Evolutionary conservation across 139 green algal species (phyloP), one percentile per base, ranked within the genome.

Genomic region (Tetradesmus obliquus): DNA sequence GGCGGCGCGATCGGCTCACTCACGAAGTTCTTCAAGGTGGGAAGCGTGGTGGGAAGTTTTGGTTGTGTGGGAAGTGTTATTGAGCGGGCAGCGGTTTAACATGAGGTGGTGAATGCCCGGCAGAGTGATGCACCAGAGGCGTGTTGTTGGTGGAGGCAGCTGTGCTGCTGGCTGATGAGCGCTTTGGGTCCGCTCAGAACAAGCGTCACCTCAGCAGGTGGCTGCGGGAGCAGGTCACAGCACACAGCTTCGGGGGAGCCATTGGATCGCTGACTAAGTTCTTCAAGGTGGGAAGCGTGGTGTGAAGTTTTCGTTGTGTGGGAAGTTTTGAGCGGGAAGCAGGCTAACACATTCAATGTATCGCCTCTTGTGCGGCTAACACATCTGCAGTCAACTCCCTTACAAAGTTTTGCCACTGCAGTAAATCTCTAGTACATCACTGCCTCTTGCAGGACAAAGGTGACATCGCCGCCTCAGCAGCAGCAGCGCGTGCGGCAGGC

Each of bases 111-210:
- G 19, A 7, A 53, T 10, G 7, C n/a, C 12, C 74, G 20, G 74
- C 74, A 24, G 74, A 10, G 7, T 53, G 19, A 53, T 20, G 74
- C 7, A 15, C 17, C 17, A 51, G 17, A 20, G 17, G 32, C 32
- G n/a, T 7, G 15, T 7, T 20, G 17, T 12, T 10, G 17, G 10
- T 45, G 10, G 17, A 45, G 74, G 19, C 17, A 45, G 97, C 97
- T 57, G 96, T 99, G 81, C 93, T 99, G 45, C 92, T 99, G 79
- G 95, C 92, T 15, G 97, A 99, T 91, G 96, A 98, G 92, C 95
- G 96, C 57, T 98, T 98, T 55, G 82, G 51, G 5, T 53, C 15
- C 1, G 1, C 53, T 3, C 72, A 91, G 58, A 90, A 81, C 79
- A 66, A 87, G 72, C 55, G 87, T 12, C 69, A 90, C 55, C 53